Evolutionary conservation across 306 rosid species (phyloP).

Genomic region (Senna siamea): DNA sequence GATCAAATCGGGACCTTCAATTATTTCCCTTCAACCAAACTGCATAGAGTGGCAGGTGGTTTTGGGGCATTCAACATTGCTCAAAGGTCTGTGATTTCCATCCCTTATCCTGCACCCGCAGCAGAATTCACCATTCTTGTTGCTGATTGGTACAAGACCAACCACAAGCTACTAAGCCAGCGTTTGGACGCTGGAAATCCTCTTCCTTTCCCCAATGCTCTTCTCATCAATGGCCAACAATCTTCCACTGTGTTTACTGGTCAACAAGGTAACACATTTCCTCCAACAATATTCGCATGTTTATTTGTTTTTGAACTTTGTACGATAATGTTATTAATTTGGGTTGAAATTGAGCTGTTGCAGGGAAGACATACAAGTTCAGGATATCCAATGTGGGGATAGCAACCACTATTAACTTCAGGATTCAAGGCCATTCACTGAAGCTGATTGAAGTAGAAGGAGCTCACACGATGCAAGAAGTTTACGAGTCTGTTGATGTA

Average conservation of each 20-base stretch:
- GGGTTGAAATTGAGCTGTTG: slow-evolving; percentile 2
- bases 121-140: slow-evolving; percentile 74
- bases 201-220: slow-evolving; percentile 71
- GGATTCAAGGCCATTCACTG: slow-evolving; percentile 69
- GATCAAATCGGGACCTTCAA: slow-evolving; percentile 84
- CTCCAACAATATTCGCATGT: too few relatives aligned
- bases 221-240: slow-evolving; percentile 71
- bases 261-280: slow-evolving; percentile 56
- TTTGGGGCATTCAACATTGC: slow-evolving; percentile 73
- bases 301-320: too few relatives aligned
- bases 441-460: slow-evolving; percentile 89
- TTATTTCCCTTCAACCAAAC: slow-evolving; percentile 71
- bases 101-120: slow-evolving; percentile 64
- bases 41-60: slow-evolving; percentile 82
- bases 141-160: slow-evolving; percentile 71
- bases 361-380: slow-evolving; percentile 82
- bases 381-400: slow-evolving; percentile 79
- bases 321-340: background rate
- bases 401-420: slow-evolving; percentile 65
- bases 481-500: slow-evolving; percentile 65
- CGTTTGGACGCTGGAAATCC: slow-evolving; percentile 56
- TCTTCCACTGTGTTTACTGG: slow-evolving; percentile 45
- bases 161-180: slow-evolving; percentile 57
- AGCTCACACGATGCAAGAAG: slow-evolving; percentile 72
- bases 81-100: slow-evolving; percentile 63